Percentiles rank a stretch among this genome's conserved stretches.
phyloP scores from a whole-genome alignment of 768 basidiomycete species.

The Mycena leptocephala region DNA sequence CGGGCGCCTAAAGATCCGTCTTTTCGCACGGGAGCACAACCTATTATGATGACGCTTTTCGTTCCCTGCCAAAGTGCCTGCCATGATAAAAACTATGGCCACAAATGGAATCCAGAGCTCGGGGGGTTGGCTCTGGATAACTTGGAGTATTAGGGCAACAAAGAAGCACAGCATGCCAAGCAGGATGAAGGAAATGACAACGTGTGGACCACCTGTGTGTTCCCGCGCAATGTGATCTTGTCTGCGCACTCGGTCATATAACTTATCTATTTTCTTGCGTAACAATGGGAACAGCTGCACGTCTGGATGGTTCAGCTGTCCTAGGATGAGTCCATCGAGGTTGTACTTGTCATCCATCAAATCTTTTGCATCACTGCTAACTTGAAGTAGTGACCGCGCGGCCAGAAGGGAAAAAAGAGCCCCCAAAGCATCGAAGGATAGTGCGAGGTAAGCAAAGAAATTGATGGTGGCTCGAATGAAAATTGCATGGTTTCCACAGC shows the following conservation, averaged over 20 bases:
- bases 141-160: background rate
- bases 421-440: background rate
- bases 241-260: background rate
- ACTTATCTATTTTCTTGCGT: background rate
- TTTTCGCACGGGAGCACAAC: background rate
- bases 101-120: background rate
- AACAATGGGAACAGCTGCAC: background rate
- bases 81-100: background rate
- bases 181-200: background rate
- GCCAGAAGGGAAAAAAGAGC: background rate
- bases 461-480: background rate
- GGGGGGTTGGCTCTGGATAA: background rate
- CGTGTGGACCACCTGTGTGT: background rate
- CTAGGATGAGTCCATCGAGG: background rate
- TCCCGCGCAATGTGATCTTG: background rate
- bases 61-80: background rate
- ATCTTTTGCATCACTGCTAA: background rate
- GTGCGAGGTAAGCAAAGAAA: background rate
- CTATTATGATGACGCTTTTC: background rate
- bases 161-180: background rate
- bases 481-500: background rate
- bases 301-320: background rate
- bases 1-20: background rate
- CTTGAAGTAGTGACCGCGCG: background rate
- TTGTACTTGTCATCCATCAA: background rate